A percentile compares a stretch with the other conserved stretches of the same genome.
Conservation (phyloP, 2,329 filamentous ascomycete genomes). For the Penicillium sp. region DNA sequence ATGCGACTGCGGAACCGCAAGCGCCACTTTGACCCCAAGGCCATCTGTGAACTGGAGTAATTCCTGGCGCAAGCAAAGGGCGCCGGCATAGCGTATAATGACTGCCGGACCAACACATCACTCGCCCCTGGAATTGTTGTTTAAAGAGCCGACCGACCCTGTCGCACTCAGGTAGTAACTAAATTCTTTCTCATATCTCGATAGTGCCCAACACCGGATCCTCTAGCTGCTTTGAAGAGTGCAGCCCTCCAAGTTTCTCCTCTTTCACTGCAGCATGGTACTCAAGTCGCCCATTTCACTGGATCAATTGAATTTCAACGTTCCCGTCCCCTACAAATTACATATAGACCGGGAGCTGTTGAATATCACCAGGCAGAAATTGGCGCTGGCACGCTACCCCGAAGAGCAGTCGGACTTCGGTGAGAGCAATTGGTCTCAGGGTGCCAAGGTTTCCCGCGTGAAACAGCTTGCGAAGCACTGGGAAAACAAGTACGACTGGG, state of each 20-base stretch:
- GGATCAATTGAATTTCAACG: slow-evolving; percentile 15
- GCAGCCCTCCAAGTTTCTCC: neutral
- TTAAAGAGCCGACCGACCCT: neutral
- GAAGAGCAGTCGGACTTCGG: slow-evolving; percentile 18
- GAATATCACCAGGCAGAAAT: slow-evolving; percentile 7
- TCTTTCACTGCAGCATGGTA: neutral
- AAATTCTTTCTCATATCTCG: neutral
- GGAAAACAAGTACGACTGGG: slow-evolving; percentile 9
- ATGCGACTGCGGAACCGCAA: neutral
- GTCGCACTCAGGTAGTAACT: neutral
- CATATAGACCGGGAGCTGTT: neutral
- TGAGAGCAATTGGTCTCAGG: slow-evolving; percentile 9
- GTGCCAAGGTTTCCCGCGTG: slow-evolving; percentile 5
- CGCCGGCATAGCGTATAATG: no score
- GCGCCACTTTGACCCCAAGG: neutral
- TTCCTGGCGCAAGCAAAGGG: neutral
- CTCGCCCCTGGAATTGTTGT: neutral
- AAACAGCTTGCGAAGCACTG: slow-evolving; percentile 4
- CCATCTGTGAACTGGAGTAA: neutral
- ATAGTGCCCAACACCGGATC: neutral
- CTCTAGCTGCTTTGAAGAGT: neutral
- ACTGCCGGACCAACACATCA: no score
- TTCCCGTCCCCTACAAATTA: slow-evolving; percentile 11
- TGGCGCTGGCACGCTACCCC: slow-evolving; percentile 14
- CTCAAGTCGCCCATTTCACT: slow-evolving; percentile 1